Evolutionary conservation across 306 rosid genomes (phyloP), one percentile per base, ranked within the genome.

Genomic region (Acacia confusa): DNA sequence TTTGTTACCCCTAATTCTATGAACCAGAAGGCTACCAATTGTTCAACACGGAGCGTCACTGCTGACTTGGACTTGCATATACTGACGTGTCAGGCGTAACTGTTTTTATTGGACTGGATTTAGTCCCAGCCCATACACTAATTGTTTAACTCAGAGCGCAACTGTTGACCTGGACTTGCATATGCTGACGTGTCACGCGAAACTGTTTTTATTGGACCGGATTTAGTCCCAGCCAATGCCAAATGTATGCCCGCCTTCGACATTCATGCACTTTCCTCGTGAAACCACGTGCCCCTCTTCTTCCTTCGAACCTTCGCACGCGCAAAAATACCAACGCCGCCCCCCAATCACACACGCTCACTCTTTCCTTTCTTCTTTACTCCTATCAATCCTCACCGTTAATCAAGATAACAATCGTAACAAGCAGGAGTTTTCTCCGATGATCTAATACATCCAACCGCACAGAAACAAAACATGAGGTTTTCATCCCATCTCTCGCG

Each of bases 211-310:
- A 82, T 61, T 73, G 83, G 88, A 50, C 69, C 68, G 20, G 74
- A 41, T 12, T 84, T 44, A 10, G 67, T 16, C 58, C 4, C 17
- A 76, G 80, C 89, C 9, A 22, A 55, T 24, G 90, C 74, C 25
- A 25, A 15, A 27, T 13, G 69, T 53, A 87, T 45, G 84, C 34
- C 86, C 24, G 65, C 87, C 24, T 75, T 76, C 78, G 79, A 20
- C 53, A n/a, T 45, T 75, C 92, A 80, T 80, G 81, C 88, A 82
- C 80, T 83, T 84, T 86, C 83, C 89, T 71, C 84, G 58, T 80
- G 90, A 64, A 0, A 0, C 4, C 92, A 74, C 89, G 86, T 79
- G 83, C 79, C 73, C 15, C 17, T n/a, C 83, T 9, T 11, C 24
- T 5, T 4, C 28, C 41, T 12, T 5, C 28, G 16, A 1, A 3